These are phyloP conservation scores for Fusarium irregulare DNA, from an alignment of 2,329 filamentous ascomycete genomes.

Conservation along the genomic window DNA sequence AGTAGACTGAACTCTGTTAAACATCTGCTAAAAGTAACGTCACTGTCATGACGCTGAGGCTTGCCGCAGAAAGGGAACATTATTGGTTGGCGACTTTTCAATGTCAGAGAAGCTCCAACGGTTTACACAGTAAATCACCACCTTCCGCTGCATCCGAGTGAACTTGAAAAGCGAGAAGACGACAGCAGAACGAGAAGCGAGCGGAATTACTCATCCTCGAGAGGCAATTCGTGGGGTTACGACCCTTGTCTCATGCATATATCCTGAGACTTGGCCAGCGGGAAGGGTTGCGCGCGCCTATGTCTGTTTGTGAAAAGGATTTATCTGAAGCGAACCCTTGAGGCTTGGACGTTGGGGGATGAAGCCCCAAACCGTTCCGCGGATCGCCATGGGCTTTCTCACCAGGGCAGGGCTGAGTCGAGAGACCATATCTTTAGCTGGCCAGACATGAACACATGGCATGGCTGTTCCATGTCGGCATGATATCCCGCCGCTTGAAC, in stretches of 20 bases:
- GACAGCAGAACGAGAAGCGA: conserved; percentile 11
- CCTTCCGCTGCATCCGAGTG: conserved; percentile 39
- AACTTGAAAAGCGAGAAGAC: conserved; percentile 4
- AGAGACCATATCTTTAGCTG: conserved; percentile 4
- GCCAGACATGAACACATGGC: conserved; percentile 7
- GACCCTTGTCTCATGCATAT: conserved; percentile 14
- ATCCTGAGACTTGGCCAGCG: conserved; percentile 23
- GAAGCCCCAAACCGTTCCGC: conserved; percentile 27
- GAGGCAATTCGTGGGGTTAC: conserved; percentile 27
- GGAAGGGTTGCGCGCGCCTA: conserved; percentile 30
- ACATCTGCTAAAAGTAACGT: conserved; percentile 24
- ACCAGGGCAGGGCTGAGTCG: conserved; percentile 30
- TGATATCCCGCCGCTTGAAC: conserved; percentile 3
- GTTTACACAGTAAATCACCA: conserved; percentile 17
- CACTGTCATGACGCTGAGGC: conserved; percentile 36
- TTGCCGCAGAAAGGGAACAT: conserved; percentile 19
- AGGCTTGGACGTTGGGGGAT: conserved; percentile 1
- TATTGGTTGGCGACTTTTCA: conserved; percentile 17
- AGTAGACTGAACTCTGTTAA: conserved; percentile 7
- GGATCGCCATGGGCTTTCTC: conserved; percentile 5
- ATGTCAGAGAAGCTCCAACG: conserved; percentile 16
- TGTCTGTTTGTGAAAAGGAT: conserved; percentile 5
- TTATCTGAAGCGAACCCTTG: conserved; percentile 32
- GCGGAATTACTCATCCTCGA: conserved; percentile 4
- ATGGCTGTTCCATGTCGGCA: conserved; percentile 19